Base-by-base conservation (phyloP, 2,329 filamentous ascomycete genomes). In the Thielaviopsis punctulata region DNA sequence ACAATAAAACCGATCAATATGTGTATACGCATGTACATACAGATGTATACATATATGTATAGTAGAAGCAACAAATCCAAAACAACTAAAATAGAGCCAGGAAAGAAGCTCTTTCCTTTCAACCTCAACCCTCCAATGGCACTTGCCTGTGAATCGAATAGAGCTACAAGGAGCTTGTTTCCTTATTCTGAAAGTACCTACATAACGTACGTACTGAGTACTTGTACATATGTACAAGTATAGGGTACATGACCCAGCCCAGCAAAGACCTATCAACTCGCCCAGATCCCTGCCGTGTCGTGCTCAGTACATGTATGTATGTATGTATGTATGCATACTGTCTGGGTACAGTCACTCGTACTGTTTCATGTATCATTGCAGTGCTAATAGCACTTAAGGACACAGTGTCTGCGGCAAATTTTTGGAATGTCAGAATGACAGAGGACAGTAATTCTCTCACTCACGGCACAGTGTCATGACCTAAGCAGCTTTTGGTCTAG, bases 331-430 rank as follows among this genome's bases (percentile, higher is more conserved):
- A 36, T 45, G 49, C 46, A 25, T 51, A 51, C 49, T 46, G 49
- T 51, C 36, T 24, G 43, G 25, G 44, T 25, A 51, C 49, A 44
- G 41, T 30, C 22, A 49, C 23, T 30, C 47, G n/a, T 51, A 51
- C 27, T 46, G 43, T 45, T 51, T 22, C 19, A 41, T 43, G 43
- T 45, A 49, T 23, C 30, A 36, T 36, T 36, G 30, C 30, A 36
- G 30, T 36, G 30, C 13, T 36, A 36, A n/a, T 15, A 36, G 30
- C 6, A 15, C 13, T n/a, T 36, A 15, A 7, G n/a, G 23, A 36
- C 33, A 51, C 49, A 46, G 49, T 51, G 49, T 43, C 4, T 39
- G 36, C 30, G 2, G 12, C 7, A 36, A 15, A 36, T 4, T 36
- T 4, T 15, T n/a, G 30, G 30, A 36, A 36, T 36, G 30, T 15